Evolutionary conservation across 208 protist genomes (phyloP).

Genomic region (Leishmania mexicana): DNA sequence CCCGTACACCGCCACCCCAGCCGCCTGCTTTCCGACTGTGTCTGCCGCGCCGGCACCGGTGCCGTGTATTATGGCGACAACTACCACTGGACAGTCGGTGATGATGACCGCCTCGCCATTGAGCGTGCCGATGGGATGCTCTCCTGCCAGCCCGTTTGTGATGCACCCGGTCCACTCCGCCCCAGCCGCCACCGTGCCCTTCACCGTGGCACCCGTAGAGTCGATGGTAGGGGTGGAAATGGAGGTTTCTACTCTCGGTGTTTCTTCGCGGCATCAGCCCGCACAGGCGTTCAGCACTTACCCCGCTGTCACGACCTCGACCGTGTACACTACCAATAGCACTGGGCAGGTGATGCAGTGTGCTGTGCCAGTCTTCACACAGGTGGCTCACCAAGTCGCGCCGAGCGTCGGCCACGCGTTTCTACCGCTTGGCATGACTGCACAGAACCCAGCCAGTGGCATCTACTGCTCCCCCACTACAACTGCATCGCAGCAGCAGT

Average conservation of each 20-base stretch:
- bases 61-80: conserved; percentile 28
- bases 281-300: conserved; percentile 27
- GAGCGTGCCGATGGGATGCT: conserved; percentile 27
- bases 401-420: conserved; percentile 7
- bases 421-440: conserved; percentile 21
- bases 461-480: conserved; percentile 21
- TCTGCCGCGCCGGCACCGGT: conserved; percentile 20
- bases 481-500: conserved; percentile 19
- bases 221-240: conserved; percentile 23
- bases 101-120: conserved; percentile 27
- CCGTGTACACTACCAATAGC: conserved; percentile 10
- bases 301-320: neutral
- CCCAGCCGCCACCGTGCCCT: conserved; percentile 15
- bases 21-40: conserved; percentile 11
- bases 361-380: conserved; percentile 28
- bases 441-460: conserved; percentile 7
- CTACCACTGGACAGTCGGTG: conserved; percentile 18
- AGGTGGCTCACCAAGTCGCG: conserved; percentile 9
- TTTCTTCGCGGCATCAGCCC: conserved; percentile 13
- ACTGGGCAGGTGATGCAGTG: conserved; percentile 18
- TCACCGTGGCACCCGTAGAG: conserved; percentile 14
- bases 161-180: conserved; percentile 24
- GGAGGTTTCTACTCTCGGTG: conserved; percentile 15
- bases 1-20: conserved; percentile 16
- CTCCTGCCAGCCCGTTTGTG: conserved; percentile 26